Evolutionary conservation across 768 basidiomycete species (phyloP), one percentile per base, ranked within the genome.

Genomic region (Leccinum boreale): DNA sequence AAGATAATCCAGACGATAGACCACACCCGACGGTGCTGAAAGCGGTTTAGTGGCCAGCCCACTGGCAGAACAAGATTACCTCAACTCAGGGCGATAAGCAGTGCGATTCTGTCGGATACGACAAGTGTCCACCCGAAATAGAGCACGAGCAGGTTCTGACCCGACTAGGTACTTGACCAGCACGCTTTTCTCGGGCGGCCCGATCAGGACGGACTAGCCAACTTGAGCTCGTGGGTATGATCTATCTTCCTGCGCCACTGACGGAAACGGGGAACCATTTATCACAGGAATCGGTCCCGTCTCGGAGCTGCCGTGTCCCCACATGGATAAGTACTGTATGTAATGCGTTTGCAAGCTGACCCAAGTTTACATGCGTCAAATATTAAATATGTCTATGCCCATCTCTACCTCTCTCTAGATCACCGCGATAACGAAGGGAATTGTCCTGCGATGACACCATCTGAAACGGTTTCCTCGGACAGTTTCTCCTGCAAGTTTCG

Each of bases 401-500:
- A 45, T 33, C 28, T 5, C 35, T 36, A 36, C 15, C 35, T 1
- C 2, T 39, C 36, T n/a, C 36, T n/a, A 50, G 50, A 50, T 50
- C 15, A 50, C 50, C 31, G 50, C 12, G 31, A 9, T 19, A 39
- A 39, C 36, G 17, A 50, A 50, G 50, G 50, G 50, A 33, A 19
- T 33, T 31, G 36, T 9, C 28, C 52, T 4, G 21, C 5, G 7
- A 39, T 39, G 21, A 24, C 35, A 10, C 21, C 26, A 8, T 53
- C 55, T n/a, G 15, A 3, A 9, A 56, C 15, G 3, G 10, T 12
- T 9, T 87, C 83, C 55, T 84, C 83, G 55, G 84, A 78, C 62
- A 90, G 69, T 51, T 86, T 82, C 66, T 90, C 86, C 62, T 81
- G 75, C 62, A 90, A 81, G 57, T 77, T 81, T 57, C 87, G 85